These are phyloP conservation scores for Diospyros lotus DNA, from an alignment of 148 eudicot species.

Conservation along the genomic window DNA sequence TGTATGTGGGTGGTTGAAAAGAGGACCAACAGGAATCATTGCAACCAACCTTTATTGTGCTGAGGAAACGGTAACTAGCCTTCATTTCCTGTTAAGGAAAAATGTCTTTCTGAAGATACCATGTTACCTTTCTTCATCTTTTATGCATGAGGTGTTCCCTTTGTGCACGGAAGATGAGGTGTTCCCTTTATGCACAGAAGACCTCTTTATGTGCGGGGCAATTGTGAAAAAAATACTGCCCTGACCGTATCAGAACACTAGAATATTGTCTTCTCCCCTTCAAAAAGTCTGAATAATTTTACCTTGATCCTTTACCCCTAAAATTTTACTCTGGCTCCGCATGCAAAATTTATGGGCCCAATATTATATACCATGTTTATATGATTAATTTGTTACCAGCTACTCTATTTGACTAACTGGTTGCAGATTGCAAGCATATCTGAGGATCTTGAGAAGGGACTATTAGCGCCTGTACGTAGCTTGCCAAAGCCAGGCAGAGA, in stretches of 20 bases:
- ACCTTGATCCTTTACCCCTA: too few relatives aligned
- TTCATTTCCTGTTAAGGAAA: not conserved
- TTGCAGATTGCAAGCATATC: slow-evolving; percentile 63
- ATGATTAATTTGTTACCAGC: too few relatives aligned
- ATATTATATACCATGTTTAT: too few relatives aligned
- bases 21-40: slow-evolving; percentile 96
- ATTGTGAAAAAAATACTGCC: too few relatives aligned
- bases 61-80: slow-evolving; percentile 80
- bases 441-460: slow-evolving; percentile 62
- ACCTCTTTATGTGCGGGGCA: too few relatives aligned
- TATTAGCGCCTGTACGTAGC: slow-evolving; percentile 32
- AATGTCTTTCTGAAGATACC: not conserved
- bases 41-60: slow-evolving; percentile 90
- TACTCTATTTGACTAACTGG: slow-evolving; percentile 1
- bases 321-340: too few relatives aligned
- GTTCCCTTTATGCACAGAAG: too few relatives aligned
- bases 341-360: too few relatives aligned
- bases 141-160: not conserved
- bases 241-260: too few relatives aligned
- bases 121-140: not conserved
- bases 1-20: slow-evolving; percentile 96
- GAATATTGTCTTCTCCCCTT: not conserved
- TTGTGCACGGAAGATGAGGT: not conserved
- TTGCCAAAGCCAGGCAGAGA: slow-evolving; percentile 71
- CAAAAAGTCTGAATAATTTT: not conserved